Evolutionary conservation across 1,284 basidiomycete genomes (phyloP), one percentile per base, ranked within the genome.

Genomic region (Cystobasidium sp.): DNA sequence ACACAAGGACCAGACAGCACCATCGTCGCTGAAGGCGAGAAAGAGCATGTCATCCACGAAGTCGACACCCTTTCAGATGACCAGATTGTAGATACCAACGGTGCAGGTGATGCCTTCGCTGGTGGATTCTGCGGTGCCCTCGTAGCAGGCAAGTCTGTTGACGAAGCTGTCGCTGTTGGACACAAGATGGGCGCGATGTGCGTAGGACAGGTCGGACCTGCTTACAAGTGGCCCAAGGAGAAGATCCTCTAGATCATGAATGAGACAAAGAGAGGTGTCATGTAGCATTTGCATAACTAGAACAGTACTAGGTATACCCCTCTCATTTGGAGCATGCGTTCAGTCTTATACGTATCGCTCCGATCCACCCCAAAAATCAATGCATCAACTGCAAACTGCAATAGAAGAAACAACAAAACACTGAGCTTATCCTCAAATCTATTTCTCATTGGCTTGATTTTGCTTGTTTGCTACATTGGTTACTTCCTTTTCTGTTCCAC

Each of bases 91-190:
- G 97, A 99, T 84, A 99, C 97, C 73, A 99, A 99, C 84, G 97
- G 93, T 68, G 97, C 97, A n/a, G 97, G 97, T 67, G 97, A 99
- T 83, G 94, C 94, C 66, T 99, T 99, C 80, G 94, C 94, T n/a
- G 97, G 97, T 76, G 97, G 93, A 62, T 95, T 98, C 86, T 83
- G 98, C 64, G 97, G 92, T 65, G 95, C 91, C 0, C 86, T 89
- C 67, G 89, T 94, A 65, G 83, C 88, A 53, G 94, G 93, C 31
- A 97, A 94, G 87, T 84, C 81, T 58, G 81, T 95, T 63, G 90
- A 92, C 53, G 89, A 93, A 82, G 88, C 88, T 71, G 87, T 99
- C 76, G 88, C 91, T 82, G 88, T 88, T 55, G 97, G 96, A 1
- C 96, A 99, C 85, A 91, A 90, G 84, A 83, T 98, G 79, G 96